Evolutionary conservation across 2,329 filamentous ascomycete species (phyloP).

Genomic region (Pseudogymnoascus destructans): DNA sequence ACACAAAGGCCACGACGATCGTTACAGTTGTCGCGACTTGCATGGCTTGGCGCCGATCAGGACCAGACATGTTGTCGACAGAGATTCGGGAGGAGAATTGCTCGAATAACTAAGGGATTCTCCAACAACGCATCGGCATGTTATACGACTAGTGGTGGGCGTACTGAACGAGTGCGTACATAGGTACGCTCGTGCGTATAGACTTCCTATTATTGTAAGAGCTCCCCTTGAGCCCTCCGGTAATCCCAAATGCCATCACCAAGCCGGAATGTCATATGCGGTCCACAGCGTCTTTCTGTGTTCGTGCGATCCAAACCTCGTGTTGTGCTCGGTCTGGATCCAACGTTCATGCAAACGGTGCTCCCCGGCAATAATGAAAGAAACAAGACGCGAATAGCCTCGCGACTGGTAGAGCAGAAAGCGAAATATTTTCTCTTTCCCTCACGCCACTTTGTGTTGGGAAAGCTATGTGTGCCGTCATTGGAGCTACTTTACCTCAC

Average conservation of each 20-base stretch:
- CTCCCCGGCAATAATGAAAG: not conserved
- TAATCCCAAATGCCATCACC: not conserved
- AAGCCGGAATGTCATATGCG: not conserved
- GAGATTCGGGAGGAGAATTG: not conserved
- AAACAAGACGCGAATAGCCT: not conserved
- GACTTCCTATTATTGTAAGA: not conserved
- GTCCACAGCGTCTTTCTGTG: not conserved
- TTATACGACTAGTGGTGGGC: not conserved
- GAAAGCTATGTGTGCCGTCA: not conserved
- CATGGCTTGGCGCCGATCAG: constrained; percentile 31
- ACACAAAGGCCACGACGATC: constrained; percentile 53
- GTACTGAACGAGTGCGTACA: not conserved
- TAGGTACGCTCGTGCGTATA: not conserved
- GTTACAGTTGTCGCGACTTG: constrained; percentile 59
- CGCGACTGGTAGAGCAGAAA: constrained; percentile 19
- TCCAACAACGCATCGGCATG: not conserved
- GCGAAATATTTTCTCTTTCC: constrained; percentile 22
- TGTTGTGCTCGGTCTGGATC: not conserved
- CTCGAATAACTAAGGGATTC: not conserved
- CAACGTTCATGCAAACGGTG: not conserved
- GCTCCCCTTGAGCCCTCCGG: not conserved
- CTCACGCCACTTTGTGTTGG: not conserved
- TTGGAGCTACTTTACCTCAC: not conserved
- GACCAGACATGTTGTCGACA: not conserved
- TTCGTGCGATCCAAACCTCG: not conserved